Conservation (phyloP, 306 rosid genomes). For the Phaseolus lunatus region DNA sequence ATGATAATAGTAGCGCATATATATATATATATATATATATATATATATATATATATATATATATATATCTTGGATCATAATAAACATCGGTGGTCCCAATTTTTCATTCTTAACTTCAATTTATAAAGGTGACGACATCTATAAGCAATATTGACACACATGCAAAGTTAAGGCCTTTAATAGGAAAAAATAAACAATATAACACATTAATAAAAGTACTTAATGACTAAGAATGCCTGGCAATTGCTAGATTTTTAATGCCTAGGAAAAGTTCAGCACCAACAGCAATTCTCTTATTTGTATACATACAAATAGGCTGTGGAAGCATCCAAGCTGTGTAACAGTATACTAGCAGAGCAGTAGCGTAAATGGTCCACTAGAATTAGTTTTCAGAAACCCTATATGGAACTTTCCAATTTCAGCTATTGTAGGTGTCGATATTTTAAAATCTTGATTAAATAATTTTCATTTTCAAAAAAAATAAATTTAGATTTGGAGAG, state of each 20-base stretch:
- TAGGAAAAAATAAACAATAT: neutral
- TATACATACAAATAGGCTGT: neutral
- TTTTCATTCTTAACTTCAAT: neutral
- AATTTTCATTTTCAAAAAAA: neutral
- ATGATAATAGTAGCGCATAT: neutral
- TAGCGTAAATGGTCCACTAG: neutral
- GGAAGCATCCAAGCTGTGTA: neutral
- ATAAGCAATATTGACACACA: neutral
- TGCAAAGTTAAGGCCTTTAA: neutral
- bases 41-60: too few species aligned
- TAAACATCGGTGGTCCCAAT: neutral
- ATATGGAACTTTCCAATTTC: neutral
- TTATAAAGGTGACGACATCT: neutral
- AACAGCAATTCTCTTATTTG: neutral
- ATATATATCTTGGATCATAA: neutral
- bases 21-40: too few species aligned
- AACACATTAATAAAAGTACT: neutral
- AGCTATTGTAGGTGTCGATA: neutral
- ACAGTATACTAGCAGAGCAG: neutral
- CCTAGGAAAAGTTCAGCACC: neutral
- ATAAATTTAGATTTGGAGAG: neutral
- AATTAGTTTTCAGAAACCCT: neutral
- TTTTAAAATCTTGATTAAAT: slow-evolving; percentile 6
- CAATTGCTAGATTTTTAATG: neutral
- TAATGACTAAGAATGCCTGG: neutral